Conservation (phyloP, 192 early-diverging fungal species). For the Chytriomyces sp. region DNA sequence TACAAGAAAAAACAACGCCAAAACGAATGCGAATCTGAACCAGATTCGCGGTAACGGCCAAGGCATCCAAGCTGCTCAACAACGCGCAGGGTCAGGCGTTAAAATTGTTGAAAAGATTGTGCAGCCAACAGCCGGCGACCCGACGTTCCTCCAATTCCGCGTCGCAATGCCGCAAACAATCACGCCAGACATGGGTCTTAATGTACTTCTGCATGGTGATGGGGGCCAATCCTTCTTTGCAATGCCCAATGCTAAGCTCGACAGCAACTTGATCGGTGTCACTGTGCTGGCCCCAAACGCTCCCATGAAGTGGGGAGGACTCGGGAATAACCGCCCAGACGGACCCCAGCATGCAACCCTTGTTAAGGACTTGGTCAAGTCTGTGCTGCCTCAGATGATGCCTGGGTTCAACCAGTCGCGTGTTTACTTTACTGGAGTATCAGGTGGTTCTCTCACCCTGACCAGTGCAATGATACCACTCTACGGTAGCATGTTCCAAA, state of each 20-base stretch:
- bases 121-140: background rate
- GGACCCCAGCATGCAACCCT: slow-evolving; percentile 35
- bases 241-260: slow-evolving; percentile 34
- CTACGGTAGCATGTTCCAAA: slow-evolving; percentile 33
- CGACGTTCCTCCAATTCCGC: background rate
- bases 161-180: background rate
- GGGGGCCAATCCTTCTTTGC: slow-evolving; percentile 32
- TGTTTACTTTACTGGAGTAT: slow-evolving; percentile 43
- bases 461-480: slow-evolving; percentile 32
- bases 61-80: slow-evolving; percentile 1
- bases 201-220: slow-evolving; percentile 45
- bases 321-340: slow-evolving; percentile 26
- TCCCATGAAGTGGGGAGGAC: slow-evolving; percentile 22
- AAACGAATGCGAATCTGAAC: background rate
- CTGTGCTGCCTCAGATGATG: slow-evolving; percentile 32
- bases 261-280: slow-evolving; percentile 40
- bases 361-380: slow-evolving; percentile 32
- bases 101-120: background rate
- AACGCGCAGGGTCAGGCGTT: background rate
- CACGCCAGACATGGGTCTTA: slow-evolving; percentile 30
- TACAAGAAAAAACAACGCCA: too few species aligned
- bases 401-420: slow-evolving; percentile 27
- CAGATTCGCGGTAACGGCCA: background rate
- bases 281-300: slow-evolving; percentile 40
- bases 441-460: slow-evolving; percentile 36